These are phyloP conservation scores for Trichoderma sp. DNA, from an alignment of 2,329 filamentous ascomycete genomes.

Conservation along the genomic window DNA sequence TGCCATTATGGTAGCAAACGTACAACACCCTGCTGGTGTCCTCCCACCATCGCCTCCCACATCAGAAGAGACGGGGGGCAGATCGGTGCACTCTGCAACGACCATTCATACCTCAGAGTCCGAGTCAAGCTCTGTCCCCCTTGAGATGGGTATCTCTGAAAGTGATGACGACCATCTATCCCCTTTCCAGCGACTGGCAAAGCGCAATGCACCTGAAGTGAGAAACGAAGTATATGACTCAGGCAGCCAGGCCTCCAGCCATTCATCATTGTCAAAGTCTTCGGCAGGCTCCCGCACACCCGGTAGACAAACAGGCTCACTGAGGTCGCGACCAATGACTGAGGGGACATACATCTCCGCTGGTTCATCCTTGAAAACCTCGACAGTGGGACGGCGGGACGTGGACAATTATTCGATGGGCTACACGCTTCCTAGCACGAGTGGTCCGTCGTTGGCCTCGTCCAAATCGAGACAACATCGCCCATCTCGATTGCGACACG, in stretches of 20 bases:
- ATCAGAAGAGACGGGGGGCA: slow-evolving; percentile 66
- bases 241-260: slow-evolving; percentile 63
- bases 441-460: slow-evolving; percentile 46
- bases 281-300: slow-evolving; percentile 54
- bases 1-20: slow-evolving; percentile 75
- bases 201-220: slow-evolving; percentile 60
- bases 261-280: slow-evolving; percentile 56
- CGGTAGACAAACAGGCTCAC: slow-evolving; percentile 48
- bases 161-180: slow-evolving; percentile 77
- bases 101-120: slow-evolving; percentile 52
- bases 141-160: slow-evolving; percentile 62
- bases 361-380: slow-evolving; percentile 48
- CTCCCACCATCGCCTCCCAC: slow-evolving; percentile 80
- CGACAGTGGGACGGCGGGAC: slow-evolving; percentile 34
- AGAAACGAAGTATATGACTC: slow-evolving; percentile 62
- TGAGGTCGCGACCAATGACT: slow-evolving; percentile 53
- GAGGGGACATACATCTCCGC: slow-evolving; percentile 68
- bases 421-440: slow-evolving; percentile 38
- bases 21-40: slow-evolving; percentile 78
- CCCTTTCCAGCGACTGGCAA: slow-evolving; percentile 71
- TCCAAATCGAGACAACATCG: slow-evolving; percentile 45
- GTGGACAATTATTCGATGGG: slow-evolving; percentile 55
- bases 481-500: slow-evolving; percentile 73
- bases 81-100: slow-evolving; percentile 44
- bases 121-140: slow-evolving; percentile 52